phyloP scores from a whole-genome alignment of 495 filamentous ascomycete species.

The Aspergillus leporis region DNA sequence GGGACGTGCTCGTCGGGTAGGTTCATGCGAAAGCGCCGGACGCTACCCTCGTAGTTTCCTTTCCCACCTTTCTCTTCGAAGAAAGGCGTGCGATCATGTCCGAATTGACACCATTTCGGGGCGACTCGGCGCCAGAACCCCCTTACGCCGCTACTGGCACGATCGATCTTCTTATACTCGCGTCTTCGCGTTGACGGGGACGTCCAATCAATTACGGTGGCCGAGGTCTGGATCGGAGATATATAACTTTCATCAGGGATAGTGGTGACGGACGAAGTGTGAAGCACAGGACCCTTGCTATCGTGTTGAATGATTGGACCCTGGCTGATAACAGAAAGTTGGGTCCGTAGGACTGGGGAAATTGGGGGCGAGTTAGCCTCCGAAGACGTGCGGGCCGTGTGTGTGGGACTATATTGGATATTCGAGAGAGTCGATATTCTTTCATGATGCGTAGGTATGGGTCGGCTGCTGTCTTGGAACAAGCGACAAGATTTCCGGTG shows the following conservation, averaged over 20 bases:
- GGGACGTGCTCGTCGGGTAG: conserved; percentile 33
- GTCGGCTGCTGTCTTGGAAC: conserved; percentile 32
- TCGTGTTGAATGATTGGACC: not conserved
- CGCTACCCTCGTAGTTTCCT: conserved; percentile 45
- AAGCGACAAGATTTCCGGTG: conserved; percentile 49
- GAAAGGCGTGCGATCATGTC: conserved; percentile 36
- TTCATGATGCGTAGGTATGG: not conserved
- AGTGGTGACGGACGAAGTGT: conserved; percentile 22
- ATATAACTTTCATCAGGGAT: conserved; percentile 21
- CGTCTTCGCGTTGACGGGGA: conserved; percentile 45
- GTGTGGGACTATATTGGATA: not conserved
- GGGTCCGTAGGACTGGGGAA: conserved; percentile 14
- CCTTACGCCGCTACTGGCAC: conserved; percentile 44
- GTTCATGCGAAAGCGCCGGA: conserved; percentile 52
- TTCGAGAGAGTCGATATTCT: conserved; percentile 10
- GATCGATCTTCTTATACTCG: conserved; percentile 53
- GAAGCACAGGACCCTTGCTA: not conserved
- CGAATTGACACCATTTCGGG: conserved; percentile 40
- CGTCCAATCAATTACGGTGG: conserved; percentile 53
- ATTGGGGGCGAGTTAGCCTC: conserved; percentile 15
- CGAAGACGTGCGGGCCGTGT: conserved; percentile 13
- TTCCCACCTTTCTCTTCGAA: conserved; percentile 44
- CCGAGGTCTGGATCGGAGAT: conserved; percentile 35
- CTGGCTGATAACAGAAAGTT: conserved; percentile 9
- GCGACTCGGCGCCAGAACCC: conserved; percentile 47